Percentiles rank a stretch among this genome's conserved stretches.
Conservation (phyloP, 306 rosid genomes). For the Astragalus glycyphyllos region DNA sequence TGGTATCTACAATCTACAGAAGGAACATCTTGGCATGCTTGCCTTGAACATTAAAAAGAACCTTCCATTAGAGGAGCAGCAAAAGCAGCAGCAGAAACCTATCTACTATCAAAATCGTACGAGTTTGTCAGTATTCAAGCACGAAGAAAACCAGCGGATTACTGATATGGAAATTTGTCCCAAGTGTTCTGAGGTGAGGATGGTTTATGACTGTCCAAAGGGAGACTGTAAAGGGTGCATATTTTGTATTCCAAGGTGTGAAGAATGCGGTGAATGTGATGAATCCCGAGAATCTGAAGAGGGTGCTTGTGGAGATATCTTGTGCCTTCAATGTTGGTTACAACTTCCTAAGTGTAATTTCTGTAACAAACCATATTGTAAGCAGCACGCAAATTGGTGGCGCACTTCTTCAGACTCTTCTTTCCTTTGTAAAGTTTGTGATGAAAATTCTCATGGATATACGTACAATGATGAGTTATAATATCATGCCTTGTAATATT, state of each 20-base stretch:
- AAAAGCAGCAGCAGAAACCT: conserved; percentile 40
- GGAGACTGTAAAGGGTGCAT: conserved; percentile 68
- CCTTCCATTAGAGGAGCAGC: conserved; percentile 36
- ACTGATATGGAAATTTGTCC: conserved; percentile 77
- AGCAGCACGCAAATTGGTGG: conserved; percentile 53
- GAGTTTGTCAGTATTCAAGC: conserved; percentile 23
- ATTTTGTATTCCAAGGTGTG: conserved; percentile 77
- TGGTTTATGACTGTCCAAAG: conserved; percentile 72
- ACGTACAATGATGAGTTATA: conserved; percentile 36
- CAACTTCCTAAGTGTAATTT: conserved; percentile 75
- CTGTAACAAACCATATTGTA: conserved; percentile 87
- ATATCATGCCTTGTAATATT: background rate
- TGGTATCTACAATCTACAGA: conserved; percentile 67
- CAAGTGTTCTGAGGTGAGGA: conserved; percentile 58
- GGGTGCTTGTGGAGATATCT: conserved; percentile 60
- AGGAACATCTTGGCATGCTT: conserved; percentile 63
- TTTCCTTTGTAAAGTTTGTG: conserved; percentile 65
- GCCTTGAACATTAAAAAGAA: conserved; percentile 45
- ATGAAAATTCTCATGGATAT: conserved; percentile 44
- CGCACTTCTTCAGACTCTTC: conserved; percentile 46
- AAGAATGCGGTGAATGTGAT: conserved; percentile 73
- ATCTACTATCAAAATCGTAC: conserved; percentile 45
- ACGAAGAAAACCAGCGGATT: conserved; percentile 25
- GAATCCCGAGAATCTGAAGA: conserved; percentile 56
- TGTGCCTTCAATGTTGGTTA: conserved; percentile 80